Evolutionary conservation across 164 flowering plant genomes (phyloP), one percentile per base, ranked within the genome.

Genomic region (Piper longum): DNA sequence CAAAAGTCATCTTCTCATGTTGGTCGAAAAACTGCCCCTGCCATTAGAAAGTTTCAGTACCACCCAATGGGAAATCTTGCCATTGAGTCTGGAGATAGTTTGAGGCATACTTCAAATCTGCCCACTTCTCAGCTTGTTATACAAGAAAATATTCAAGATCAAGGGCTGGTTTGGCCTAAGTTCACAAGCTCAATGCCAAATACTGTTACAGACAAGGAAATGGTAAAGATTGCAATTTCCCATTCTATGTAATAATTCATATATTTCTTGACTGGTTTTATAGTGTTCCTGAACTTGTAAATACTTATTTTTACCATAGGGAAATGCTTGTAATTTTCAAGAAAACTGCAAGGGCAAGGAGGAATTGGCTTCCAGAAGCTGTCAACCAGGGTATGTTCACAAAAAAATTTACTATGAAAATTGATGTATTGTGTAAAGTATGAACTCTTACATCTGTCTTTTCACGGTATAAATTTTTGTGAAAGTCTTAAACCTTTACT

Each of bases 41-140:
- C 57, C 26, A 18, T 78, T 68, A 83, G 83, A 55, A 84, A 70
- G 68, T 87, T 86, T 80, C 95, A 87, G 65, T 88, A 81, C 73
- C 96, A 92, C 77, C 96, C 98, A 18, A 87, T 87, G 91, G 96
- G 98, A 57, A 78, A 83, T 75, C 42, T 85, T 67, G 88, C 73
- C 64, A 78, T 75, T 60, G 82, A 80, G 69, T 60, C 57, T 14
- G 86, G 80, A 56, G 70, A 81, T 58, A 77, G 67, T 62, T 52
- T 65, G 43, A 80, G 76, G 67, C 78, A 61, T 62, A 61, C 52
- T 60, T 43, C 62, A 55, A 74, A 73, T 45, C 56, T 77, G 45
- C 84, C 71, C 68, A 55, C 73, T 56, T 54, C 70, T 56, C 80
- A 75, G 65, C 79, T 77, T 57, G 74, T 60, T 41, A 54, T 72